Evolutionary conservation across 2,329 filamentous ascomycete species (phyloP).

Genomic region (Canariomyces notabilis): DNA sequence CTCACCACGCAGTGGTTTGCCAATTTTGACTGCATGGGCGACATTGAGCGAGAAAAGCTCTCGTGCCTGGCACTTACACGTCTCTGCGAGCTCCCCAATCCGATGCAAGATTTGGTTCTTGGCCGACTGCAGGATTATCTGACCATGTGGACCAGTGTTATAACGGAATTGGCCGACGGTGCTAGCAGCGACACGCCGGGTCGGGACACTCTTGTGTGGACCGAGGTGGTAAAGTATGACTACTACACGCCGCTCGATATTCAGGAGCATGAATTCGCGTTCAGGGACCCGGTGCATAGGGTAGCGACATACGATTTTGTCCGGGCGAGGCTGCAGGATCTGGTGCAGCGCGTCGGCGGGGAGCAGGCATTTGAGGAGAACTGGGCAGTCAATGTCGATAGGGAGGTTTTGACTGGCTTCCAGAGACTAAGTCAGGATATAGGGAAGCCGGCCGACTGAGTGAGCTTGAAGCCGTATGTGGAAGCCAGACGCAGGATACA

Average conservation of each 20-base stretch:
- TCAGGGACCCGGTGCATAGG: constrained; percentile 62
- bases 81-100: constrained; percentile 59
- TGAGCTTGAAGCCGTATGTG: too few relatives aligned
- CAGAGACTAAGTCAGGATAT: constrained; percentile 31
- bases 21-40: constrained; percentile 62
- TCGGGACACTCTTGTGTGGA: constrained; percentile 40
- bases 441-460: neutral
- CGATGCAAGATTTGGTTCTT: constrained; percentile 54
- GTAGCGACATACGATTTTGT: constrained; percentile 62
- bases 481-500: too few relatives aligned
- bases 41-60: constrained; percentile 63
- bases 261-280: constrained; percentile 47
- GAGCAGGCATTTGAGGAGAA: constrained; percentile 60
- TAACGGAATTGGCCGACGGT: constrained; percentile 60
- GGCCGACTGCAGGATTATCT: constrained; percentile 66
- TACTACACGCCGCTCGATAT: constrained; percentile 54
- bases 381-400: constrained; percentile 71
- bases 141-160: constrained; percentile 66
- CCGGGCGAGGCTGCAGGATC: constrained; percentile 52
- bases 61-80: constrained; percentile 68
- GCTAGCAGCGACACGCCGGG: constrained; percentile 27
- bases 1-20: constrained; percentile 61
- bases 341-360: constrained; percentile 58
- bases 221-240: constrained; percentile 34
- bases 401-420: constrained; percentile 65